Base-by-base conservation (phyloP, 768 basidiomycete species). In the Tulasnella sp. region DNA sequence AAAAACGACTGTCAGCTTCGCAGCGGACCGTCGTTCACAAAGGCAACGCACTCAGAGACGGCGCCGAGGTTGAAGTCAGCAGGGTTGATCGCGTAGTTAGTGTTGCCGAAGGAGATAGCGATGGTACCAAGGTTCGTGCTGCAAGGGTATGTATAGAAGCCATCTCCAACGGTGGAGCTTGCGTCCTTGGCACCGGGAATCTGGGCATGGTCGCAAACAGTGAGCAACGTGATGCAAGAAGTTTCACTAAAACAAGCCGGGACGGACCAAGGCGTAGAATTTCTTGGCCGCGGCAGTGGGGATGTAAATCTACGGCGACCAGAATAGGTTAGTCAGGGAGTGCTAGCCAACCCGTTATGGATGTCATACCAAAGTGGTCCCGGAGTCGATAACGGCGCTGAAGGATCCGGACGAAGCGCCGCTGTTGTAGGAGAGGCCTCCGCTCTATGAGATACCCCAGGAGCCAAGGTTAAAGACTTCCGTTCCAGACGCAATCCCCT, bases 321-420 rank as follows among this genome's bases (percentile, higher is more conserved):
- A 9, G 14, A 48, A 14, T 1, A 76, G 9, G 52, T 76, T 12
- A 76, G n/a, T 12, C 36, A 24, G 24, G 24, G 46, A 0, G 40
- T 31, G 10, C 1, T 3, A 84, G 10, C 81, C 83, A 38, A 44
- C 10, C 3, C 1, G 34, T 0, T 39, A 16, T 31, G 36, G 8
- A n/a, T 27, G 40, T 14, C 24, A 1, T 62, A 85, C 82, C 62
- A 85, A 74, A 40, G 83, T 85, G 7, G 84, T 85, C 42, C 85
- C 85, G 8, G 82, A 80, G 81, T 85, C 84, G 73, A 88, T 78
- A 79, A 88, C 84, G 19, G 86, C 82, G 56, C 56, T 77, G 56
- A 77, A 77, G 5, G 48, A 52, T 34, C 76, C 76, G 58, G 34
- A 58, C 0, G 76, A 56, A 1, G 48, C 27, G 27, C 76, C 76